Evolutionary conservation across 2,329 filamentous ascomycete genomes (phyloP).

Genomic region (Trichophyton schoenleinii): DNA sequence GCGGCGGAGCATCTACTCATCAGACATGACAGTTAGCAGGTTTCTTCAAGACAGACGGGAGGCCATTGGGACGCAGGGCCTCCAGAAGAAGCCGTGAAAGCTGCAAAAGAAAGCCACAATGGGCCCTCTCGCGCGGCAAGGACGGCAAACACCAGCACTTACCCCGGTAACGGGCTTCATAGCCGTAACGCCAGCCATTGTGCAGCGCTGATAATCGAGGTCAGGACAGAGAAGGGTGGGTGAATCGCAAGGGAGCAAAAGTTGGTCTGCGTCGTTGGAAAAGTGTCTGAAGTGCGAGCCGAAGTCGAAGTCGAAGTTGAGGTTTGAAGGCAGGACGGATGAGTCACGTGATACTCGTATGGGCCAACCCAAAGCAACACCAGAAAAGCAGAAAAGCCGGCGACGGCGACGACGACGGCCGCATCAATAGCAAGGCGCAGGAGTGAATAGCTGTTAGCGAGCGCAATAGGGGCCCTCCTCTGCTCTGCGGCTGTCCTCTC

Average conservation of each 20-base stretch:
- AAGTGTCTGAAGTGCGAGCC: slow-evolving; percentile 5
- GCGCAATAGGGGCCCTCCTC: neutral
- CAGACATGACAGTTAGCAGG: slow-evolving; percentile 1
- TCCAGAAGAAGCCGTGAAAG: neutral
- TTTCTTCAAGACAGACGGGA: neutral
- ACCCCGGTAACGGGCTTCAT: slow-evolving; percentile 38
- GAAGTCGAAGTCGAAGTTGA: slow-evolving; percentile 8
- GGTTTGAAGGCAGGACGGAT: neutral
- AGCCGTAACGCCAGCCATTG: slow-evolving; percentile 27
- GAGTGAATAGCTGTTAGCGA: neutral
- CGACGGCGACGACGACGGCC: neutral
- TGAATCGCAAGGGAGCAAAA: slow-evolving; percentile 12
- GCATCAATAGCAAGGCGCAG: neutral
- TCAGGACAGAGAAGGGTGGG: slow-evolving; percentile 10
- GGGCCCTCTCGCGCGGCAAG: neutral
- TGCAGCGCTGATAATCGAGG: slow-evolving; percentile 13
- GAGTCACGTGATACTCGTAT: neutral
- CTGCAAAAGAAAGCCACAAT: neutral
- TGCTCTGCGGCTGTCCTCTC: neutral
- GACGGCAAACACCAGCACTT: slow-evolving; percentile 18
- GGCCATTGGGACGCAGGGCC: neutral
- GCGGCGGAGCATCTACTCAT: slow-evolving; percentile 50
- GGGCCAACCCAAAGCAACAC: neutral
- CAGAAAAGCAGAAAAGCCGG: neutral
- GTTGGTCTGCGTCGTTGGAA: neutral